Conservation (phyloP, 352 stramenopile species). For the Pythium rishiriense region DNA sequence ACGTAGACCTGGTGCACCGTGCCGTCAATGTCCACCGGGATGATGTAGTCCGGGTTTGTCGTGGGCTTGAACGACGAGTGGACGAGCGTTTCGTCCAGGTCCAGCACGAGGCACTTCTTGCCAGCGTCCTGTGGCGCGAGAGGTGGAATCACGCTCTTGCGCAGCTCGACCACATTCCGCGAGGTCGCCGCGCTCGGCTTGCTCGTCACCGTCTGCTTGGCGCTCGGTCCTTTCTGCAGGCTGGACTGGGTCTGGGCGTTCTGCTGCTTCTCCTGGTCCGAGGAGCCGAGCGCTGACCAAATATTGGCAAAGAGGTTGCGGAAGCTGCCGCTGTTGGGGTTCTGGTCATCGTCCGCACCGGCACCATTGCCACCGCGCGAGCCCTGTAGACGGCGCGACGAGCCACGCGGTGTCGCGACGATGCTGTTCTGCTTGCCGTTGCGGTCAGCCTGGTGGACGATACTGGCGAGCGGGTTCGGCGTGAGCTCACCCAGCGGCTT, state of each 20-base stretch:
- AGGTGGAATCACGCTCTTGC: slow-evolving; percentile 60
- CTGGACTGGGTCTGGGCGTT: slow-evolving; percentile 19
- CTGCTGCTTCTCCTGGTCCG: slow-evolving; percentile 52
- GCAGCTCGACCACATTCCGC: slow-evolving; percentile 46
- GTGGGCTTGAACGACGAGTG: slow-evolving; percentile 96
- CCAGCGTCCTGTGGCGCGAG: slow-evolving; percentile 45
- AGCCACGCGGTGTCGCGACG: slow-evolving; percentile 13
- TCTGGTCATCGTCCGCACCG: slow-evolving; percentile 26
- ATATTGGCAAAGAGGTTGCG: slow-evolving; percentile 72
- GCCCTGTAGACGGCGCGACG: slow-evolving; percentile 24
- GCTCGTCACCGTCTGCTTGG: slow-evolving; percentile 7
- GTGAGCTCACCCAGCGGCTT: slow-evolving; percentile 41
- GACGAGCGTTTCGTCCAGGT: slow-evolving; percentile 98
- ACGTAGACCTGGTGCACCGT: slow-evolving; percentile 89
- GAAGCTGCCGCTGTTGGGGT: slow-evolving; percentile 48
- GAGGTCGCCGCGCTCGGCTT: slow-evolving; percentile 19
- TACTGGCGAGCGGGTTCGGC: slow-evolving; percentile 49
- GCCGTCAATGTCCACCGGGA: slow-evolving; percentile 95
- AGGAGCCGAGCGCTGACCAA: slow-evolving; percentile 60
- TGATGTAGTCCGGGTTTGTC: slow-evolving; percentile 94
- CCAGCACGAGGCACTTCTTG: slow-evolving; percentile 93
- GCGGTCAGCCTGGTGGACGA: slow-evolving; percentile 71
- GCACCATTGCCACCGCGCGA: not conserved
- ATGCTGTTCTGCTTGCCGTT: slow-evolving; percentile 55
- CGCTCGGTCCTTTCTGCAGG: slow-evolving; percentile 20